Conservation (phyloP, 495 filamentous ascomycete genomes). For the Penicillium pulvis region DNA sequence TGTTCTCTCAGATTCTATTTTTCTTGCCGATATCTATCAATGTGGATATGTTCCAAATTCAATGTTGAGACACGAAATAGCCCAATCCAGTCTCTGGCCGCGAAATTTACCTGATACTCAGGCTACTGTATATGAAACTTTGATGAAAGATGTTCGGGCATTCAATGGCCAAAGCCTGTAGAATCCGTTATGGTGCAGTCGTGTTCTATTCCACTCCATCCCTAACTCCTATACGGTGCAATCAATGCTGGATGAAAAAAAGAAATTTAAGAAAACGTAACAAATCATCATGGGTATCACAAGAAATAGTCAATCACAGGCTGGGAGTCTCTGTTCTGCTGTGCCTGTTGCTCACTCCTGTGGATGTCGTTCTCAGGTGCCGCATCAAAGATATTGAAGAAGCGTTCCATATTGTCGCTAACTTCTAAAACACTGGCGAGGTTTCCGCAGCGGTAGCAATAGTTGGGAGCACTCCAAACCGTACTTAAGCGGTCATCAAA, state of each 20-base stretch:
- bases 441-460: conserved; percentile 96
- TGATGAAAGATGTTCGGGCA: too few species aligned
- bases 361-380: conserved; percentile 94
- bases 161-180: too few species aligned
- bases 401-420: conserved; percentile 84
- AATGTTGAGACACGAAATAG: background rate
- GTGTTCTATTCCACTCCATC: conserved; percentile 15
- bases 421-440: conserved; percentile 97
- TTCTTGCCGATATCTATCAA: background rate
- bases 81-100: conserved; percentile 1
- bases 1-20: conserved; percentile 4
- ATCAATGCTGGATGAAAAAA: conserved; percentile 15
- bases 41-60: conserved; percentile 2
- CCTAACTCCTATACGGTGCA: conserved; percentile 38
- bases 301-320: conserved; percentile 75
- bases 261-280: conserved; percentile 5
- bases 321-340: conserved; percentile 60
- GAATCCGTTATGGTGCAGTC: conserved; percentile 31
- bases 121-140: too few species aligned
- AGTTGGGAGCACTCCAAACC: conserved; percentile 97
- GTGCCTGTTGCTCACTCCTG: conserved; percentile 67
- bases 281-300: conserved; percentile 50
- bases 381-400: conserved; percentile 96
- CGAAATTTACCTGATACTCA: too few species aligned
- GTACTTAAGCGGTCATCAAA: conserved; percentile 94